A percentile compares a stretch with the other conserved stretches of the same genome.
phyloP scores from a whole-genome alignment of 2,329 filamentous ascomycete species.

The Aspergillus amoenus region DNA sequence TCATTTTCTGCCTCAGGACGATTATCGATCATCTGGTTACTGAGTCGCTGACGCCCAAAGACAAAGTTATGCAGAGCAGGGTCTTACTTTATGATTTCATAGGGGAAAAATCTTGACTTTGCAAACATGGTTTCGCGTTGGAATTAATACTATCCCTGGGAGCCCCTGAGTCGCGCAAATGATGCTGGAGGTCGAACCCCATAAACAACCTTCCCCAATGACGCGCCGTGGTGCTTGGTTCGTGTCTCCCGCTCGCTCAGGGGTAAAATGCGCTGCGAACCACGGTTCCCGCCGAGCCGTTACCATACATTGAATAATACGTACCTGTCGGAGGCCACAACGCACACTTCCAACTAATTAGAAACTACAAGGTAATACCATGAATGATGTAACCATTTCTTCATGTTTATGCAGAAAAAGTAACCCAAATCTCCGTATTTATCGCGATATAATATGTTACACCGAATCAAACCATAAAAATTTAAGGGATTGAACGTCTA shows the following conservation, averaged over 20 bases:
- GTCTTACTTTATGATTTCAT: neutral
- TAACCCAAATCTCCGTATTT: neutral
- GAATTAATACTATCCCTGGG: neutral
- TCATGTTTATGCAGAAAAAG: neutral
- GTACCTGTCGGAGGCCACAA: neutral
- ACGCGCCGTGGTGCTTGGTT: constrained; percentile 18
- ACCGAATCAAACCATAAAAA: constrained; percentile 6
- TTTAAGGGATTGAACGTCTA: neutral
- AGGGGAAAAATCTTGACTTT: neutral
- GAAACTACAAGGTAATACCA: neutral
- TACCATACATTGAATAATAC: constrained; percentile 9
- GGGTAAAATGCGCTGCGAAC: constrained; percentile 25
- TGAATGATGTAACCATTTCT: neutral
- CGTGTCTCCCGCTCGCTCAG: constrained; percentile 23
- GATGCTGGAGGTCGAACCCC: neutral
- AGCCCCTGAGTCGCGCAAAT: constrained; percentile 11
- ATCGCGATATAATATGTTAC: constrained; percentile 15
- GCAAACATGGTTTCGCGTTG: neutral
- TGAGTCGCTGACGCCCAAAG: neutral
- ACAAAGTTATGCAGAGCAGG: neutral
- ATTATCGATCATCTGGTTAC: neutral
- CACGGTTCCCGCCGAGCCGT: constrained; percentile 20
- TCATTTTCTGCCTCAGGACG: neutral
- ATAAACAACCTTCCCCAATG: neutral
- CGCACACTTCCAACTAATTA: no score